These are phyloP conservation scores for Dothistroma septosporum DNA, from an alignment of 2,329 filamentous ascomycete species.

Conservation along the genomic window DNA sequence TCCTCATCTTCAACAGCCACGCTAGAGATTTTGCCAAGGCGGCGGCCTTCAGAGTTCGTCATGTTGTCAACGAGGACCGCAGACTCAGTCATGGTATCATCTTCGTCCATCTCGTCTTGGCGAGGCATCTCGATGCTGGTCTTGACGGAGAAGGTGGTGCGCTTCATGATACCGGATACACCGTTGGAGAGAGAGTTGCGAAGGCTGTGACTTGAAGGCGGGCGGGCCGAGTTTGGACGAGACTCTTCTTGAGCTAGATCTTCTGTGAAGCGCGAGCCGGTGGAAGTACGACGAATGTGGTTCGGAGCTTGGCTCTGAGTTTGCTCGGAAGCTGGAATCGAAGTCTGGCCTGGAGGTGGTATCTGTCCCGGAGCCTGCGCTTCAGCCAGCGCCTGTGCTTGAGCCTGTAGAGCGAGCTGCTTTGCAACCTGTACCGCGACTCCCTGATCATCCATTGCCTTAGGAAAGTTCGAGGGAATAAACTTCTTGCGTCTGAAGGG, in stretches of 20 bases:
- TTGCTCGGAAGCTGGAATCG: neutral
- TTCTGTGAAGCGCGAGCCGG: constrained; percentile 22
- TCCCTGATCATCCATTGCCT: neutral
- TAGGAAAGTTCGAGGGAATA: neutral
- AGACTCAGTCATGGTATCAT: neutral
- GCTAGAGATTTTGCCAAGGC: constrained; percentile 5
- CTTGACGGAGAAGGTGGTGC: constrained; percentile 17
- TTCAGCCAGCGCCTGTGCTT: neutral
- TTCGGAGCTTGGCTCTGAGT: neutral
- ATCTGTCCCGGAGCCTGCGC: neutral
- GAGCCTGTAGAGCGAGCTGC: neutral
- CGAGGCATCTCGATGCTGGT: constrained; percentile 14
- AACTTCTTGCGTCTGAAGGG: constrained; percentile 1
- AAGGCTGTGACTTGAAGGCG: constrained; percentile 6
- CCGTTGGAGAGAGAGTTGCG: neutral
- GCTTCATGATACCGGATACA: constrained; percentile 12
- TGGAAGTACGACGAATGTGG: constrained; percentile 16
- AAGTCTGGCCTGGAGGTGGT: neutral
- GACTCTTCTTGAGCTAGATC: constrained; percentile 13
- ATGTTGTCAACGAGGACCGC: neutral
- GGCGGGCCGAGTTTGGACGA: constrained; percentile 12
- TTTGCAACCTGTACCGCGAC: neutral
- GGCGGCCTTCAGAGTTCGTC: constrained; percentile 1
- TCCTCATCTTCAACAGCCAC: neutral
- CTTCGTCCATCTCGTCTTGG: constrained; percentile 10